Evolutionary conservation across 2,329 filamentous ascomycete genomes (phyloP).

Genomic region (Thielaviopsis populi): DNA sequence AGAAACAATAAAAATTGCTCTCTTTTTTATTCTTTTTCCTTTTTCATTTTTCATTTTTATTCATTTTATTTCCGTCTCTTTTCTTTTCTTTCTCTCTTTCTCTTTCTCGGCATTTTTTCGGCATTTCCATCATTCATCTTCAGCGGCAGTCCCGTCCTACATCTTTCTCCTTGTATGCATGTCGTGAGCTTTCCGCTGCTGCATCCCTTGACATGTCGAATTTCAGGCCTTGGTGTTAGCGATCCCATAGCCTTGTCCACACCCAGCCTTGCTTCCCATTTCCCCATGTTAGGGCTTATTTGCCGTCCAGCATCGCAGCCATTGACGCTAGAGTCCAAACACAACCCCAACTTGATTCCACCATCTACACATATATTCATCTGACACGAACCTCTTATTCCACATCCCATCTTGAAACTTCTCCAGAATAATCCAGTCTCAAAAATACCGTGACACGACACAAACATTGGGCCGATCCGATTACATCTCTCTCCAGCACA

Average conservation of each 20-base stretch:
- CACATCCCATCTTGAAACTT: neutral
- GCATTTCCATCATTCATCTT: no score
- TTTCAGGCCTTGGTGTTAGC: neutral
- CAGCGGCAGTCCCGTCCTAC: no score
- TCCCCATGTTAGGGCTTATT: conserved; percentile 2
- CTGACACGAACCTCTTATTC: neutral
- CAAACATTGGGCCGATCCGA: neutral
- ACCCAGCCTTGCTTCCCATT: conserved; percentile 6
- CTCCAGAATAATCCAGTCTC: neutral
- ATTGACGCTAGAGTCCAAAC: neutral
- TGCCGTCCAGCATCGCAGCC: neutral
- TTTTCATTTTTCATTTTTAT: no score
- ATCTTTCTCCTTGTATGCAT: neutral
- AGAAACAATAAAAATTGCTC: no score
- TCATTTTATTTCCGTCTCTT: no score
- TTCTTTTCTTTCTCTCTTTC: no score
- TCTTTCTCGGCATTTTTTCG: no score
- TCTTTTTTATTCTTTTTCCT: no score
- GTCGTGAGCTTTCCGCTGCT: no score
- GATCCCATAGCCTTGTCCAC: conserved; percentile 1
- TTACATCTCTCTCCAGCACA: neutral
- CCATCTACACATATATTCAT: neutral
- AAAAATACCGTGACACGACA: neutral
- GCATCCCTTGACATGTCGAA: neutral
- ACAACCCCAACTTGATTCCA: neutral